A percentile compares a stretch with the other conserved stretches of the same genome.
Evolutionary conservation across 116 monocot species (phyloP).

Genomic region (Zostera marina): DNA sequence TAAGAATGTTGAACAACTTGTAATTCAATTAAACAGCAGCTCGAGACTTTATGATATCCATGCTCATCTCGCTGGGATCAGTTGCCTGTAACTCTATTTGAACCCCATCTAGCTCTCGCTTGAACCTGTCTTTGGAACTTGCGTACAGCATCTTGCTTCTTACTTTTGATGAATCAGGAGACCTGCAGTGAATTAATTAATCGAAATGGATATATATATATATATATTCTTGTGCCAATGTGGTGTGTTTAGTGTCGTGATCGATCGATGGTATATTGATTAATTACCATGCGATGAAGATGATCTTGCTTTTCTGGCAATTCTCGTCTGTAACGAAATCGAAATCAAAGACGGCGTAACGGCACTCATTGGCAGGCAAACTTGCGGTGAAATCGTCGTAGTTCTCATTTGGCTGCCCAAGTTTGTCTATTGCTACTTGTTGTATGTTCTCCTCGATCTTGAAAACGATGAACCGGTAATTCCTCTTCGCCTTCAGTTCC

Average conservation of each 20-base stretch:
- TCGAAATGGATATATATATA: too few relatives aligned
- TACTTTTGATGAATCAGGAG: constrained; percentile 22
- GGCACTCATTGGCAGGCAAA: constrained; percentile 24
- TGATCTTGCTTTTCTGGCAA: neutral
- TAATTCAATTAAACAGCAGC: constrained; percentile 11
- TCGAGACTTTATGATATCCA: constrained; percentile 20
- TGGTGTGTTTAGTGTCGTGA: too few relatives aligned
- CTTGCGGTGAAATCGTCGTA: constrained; percentile 38
- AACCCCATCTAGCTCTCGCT: constrained; percentile 24
- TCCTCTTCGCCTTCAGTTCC: constrained; percentile 46
- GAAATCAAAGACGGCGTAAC: neutral
- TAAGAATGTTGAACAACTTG: neutral
- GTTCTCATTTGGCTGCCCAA: constrained; percentile 28
- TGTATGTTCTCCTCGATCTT: constrained; percentile 42
- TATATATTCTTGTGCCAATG: too few relatives aligned
- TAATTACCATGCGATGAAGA: neutral
- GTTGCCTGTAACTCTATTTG: constrained; percentile 27
- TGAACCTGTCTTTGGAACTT: constrained; percentile 30
- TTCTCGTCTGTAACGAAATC: neutral
- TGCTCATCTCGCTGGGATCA: constrained; percentile 22
- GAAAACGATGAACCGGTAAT: constrained; percentile 36
- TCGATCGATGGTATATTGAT: neutral
- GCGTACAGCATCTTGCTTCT: constrained; percentile 34
- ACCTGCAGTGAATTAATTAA: constrained; percentile 2
- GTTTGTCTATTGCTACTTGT: constrained; percentile 23